These are phyloP conservation scores for Bidens hawaiensis DNA, from an alignment of 140 eudicot genomes.

Conservation along the genomic window DNA sequence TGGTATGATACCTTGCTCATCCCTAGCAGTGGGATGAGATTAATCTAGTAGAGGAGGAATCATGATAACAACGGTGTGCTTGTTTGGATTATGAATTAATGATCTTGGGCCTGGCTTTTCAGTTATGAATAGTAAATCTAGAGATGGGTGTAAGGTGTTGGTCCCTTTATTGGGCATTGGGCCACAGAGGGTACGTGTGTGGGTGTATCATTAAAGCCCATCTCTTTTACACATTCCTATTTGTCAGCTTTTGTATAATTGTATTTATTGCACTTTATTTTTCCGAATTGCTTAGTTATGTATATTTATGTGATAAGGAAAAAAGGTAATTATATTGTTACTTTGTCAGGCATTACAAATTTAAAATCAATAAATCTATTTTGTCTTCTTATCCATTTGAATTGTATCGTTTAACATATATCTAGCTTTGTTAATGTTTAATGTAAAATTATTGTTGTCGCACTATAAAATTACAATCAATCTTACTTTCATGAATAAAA, in stretches of 20 bases:
- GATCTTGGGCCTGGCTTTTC: slow-evolving; percentile 17
- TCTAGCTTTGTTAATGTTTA: not conserved
- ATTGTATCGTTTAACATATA: not conserved
- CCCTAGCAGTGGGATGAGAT: not conserved
- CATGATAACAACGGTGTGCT: slow-evolving; percentile 6
- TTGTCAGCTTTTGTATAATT: not conserved
- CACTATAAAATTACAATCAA: too few species aligned
- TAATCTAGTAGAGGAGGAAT: slow-evolving; percentile 1
- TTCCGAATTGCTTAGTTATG: not conserved
- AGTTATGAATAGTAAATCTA: not conserved
- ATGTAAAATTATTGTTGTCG: too few species aligned
- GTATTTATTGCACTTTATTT: not conserved
- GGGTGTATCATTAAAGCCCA: not conserved
- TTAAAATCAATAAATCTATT: too few species aligned
- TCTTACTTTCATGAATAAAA: too few species aligned
- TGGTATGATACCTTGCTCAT: too few species aligned
- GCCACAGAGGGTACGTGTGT: not conserved
- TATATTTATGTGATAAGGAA: too few species aligned
- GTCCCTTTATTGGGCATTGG: slow-evolving; percentile 9
- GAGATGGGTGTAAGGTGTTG: too few species aligned
- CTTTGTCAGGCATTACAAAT: not conserved
- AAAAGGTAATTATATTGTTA: too few species aligned
- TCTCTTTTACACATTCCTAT: not conserved
- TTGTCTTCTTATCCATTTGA: too few species aligned
- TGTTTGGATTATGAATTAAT: not conserved